phyloP scores from a whole-genome alignment of 2,329 filamentous ascomycete species.

The Fusarium sp. region DNA sequence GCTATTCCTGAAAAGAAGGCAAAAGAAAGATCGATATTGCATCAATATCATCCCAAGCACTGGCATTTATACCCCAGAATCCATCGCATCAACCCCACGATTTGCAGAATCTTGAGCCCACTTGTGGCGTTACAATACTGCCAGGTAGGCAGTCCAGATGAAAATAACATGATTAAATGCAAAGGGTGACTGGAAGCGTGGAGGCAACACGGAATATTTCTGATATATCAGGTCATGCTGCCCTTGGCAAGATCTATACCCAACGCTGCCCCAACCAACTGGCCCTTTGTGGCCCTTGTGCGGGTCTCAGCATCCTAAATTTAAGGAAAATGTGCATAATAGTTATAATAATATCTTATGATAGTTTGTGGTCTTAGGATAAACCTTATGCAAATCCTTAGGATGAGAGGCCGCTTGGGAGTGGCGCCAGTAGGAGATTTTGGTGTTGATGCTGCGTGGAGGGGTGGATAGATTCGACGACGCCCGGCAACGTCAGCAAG shows the following conservation, averaged over 20 bases:
- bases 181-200: neutral
- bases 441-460: conserved; percentile 10
- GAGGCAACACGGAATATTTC: conserved; percentile 13
- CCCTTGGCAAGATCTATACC: conserved; percentile 33
- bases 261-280: conserved; percentile 9
- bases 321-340: neutral
- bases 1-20: neutral
- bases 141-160: neutral
- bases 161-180: neutral
- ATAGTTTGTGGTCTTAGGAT: conserved; percentile 10
- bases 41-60: neutral
- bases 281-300: neutral
- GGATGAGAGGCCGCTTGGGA: neutral
- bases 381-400: neutral
- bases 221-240: conserved; percentile 25
- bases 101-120: conserved; percentile 16
- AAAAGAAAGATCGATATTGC: neutral
- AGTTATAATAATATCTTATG: neutral
- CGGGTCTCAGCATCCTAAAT: conserved; percentile 3
- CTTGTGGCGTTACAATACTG: conserved; percentile 5
- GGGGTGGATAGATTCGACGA: neutral
- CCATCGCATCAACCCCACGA: conserved; percentile 3
- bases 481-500: conserved; percentile 12
- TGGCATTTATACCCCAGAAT: conserved; percentile 19
- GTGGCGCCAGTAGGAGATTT: neutral